Percentiles rank a stretch among this genome's conserved stretches.
Evolutionary conservation across 495 filamentous ascomycete species (phyloP).

Genomic region (Aspergillus cristatus): DNA sequence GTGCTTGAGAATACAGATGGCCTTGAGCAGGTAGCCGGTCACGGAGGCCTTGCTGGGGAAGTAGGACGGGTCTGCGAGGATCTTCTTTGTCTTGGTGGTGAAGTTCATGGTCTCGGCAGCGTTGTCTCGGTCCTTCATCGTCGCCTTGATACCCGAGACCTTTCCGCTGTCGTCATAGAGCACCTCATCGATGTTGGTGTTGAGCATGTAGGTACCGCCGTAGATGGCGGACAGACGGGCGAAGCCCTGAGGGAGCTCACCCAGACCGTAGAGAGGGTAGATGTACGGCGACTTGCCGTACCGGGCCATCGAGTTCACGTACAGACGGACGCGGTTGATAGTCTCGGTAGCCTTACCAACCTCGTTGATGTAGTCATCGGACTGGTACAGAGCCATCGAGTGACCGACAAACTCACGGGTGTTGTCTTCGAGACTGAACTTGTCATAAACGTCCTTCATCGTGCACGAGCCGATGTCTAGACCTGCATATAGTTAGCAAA

Average conservation of each 20-base stretch:
- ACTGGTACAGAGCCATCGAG: slow-evolving; percentile 91
- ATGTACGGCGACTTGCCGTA: slow-evolving; percentile 99
- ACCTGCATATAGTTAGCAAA: slow-evolving; percentile 45
- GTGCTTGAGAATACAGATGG: slow-evolving; percentile 95
- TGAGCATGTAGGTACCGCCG: slow-evolving; percentile 98
- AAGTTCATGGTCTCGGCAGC: slow-evolving; percentile 83
- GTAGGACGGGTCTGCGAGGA: slow-evolving; percentile 93
- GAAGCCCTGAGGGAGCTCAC: slow-evolving; percentile 96
- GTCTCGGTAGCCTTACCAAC: slow-evolving; percentile 71
- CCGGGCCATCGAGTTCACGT: slow-evolving; percentile 94
- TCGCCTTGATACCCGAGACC: slow-evolving; percentile 89
- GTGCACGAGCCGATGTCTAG: slow-evolving; percentile 69
- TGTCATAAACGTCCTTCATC: slow-evolving; percentile 97
- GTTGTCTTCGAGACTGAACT: slow-evolving; percentile 84
- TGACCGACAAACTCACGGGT: slow-evolving; percentile 96
- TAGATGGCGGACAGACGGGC: slow-evolving; percentile 96
- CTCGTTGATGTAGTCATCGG: slow-evolving; percentile 73
- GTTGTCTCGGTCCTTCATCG: slow-evolving; percentile 76
- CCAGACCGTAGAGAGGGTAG: slow-evolving; percentile 95
- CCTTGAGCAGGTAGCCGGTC: slow-evolving; percentile 82
- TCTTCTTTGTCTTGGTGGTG: slow-evolving; percentile 89
- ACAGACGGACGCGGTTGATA: slow-evolving; percentile 86
- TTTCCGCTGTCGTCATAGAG: slow-evolving; percentile 68
- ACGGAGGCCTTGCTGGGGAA: slow-evolving; percentile 84
- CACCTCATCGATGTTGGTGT: slow-evolving; percentile 86